Evolutionary conservation across 352 stramenopile genomes (phyloP), one percentile per base, ranked within the genome.

Genomic region (Phytophthora constricta): DNA sequence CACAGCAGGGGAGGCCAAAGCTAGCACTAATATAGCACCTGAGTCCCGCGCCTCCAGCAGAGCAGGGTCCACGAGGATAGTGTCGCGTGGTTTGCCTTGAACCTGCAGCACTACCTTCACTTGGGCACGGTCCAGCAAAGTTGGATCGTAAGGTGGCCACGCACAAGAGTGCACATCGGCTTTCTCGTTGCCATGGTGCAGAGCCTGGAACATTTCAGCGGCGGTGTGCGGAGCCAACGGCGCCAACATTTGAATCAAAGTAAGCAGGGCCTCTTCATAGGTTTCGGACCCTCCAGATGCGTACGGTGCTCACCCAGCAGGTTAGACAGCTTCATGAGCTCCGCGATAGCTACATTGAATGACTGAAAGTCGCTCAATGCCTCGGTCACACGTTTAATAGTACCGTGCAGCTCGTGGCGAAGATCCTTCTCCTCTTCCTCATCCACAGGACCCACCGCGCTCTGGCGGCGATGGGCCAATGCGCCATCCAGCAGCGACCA

Each of bases 291-390:
- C 23, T 70, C 43, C 19, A 80, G 42, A 26, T 56, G 49, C 22
- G 62, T 61, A 37, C 79, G 76, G 37, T 67, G 56, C 25, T 94
- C 81, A 43, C 81, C 83, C 54, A 97, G 72, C 34, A 79, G 41
- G 60, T 97, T 97, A 23, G 87, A 94, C 22, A 97, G 79, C 78
- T 97, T 97, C 89, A 97, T 97, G 14, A 97, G 80, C 70, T 97
- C 88, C 7, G 89, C 89, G 62, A 97, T 95, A 46, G 88, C 88
- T 20, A 97, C 89, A 59, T 96, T 96, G 68, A 97, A 97, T 39
- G 88, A 89, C 65, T 96, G 86, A 57, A 85, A 82, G 45, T 86
- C 65, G 33, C 91, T 81, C 42, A 97, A 60, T 11, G 83, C 84
- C 25, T 94, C 79, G 0, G 88, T 93, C 41, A 96, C 89, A 23